phyloP scores from a whole-genome alignment of 1,139 yeast species.

The Saccharomyces hybrid region DNA sequence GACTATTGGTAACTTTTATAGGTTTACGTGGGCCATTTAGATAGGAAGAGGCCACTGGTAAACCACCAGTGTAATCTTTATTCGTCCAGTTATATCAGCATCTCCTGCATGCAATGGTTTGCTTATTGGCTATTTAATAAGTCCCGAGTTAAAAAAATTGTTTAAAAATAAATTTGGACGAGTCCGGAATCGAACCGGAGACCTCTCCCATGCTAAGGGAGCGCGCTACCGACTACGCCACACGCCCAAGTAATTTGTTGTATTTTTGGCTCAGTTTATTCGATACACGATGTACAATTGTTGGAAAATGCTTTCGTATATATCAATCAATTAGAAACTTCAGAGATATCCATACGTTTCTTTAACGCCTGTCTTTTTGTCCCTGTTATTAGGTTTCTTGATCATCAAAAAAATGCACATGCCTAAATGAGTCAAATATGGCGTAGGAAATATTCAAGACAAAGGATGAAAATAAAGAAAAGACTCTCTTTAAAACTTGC shows the following conservation, averaged over 20 bases:
- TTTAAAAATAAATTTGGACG: slow-evolving; percentile 18
- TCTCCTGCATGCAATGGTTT: neutral
- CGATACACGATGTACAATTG: too few species aligned
- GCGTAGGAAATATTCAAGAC: neutral
- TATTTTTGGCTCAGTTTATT: neutral
- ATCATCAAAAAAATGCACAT: too few species aligned
- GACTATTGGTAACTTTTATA: neutral
- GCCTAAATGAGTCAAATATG: neutral
- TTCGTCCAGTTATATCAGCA: neutral
- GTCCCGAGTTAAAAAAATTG: too few species aligned
- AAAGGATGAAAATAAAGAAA: neutral
- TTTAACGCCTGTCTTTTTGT: neutral
- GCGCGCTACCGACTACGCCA: slow-evolving; percentile 93
- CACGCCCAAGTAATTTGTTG: slow-evolving; percentile 47
- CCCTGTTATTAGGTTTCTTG: neutral
- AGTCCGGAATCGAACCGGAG: too few species aligned
- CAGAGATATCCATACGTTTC: neutral
- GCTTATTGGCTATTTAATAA: neutral
- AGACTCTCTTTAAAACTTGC: neutral
- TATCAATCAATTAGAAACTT: neutral
- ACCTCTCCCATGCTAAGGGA: slow-evolving; percentile 49
- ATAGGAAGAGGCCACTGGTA: neutral
- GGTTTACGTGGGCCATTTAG: neutral
- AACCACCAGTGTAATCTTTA: neutral
- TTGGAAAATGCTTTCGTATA: neutral